phyloP scores from a whole-genome alignment of 2,329 filamentous ascomycete species.

The Boeremia lycopersici region DNA sequence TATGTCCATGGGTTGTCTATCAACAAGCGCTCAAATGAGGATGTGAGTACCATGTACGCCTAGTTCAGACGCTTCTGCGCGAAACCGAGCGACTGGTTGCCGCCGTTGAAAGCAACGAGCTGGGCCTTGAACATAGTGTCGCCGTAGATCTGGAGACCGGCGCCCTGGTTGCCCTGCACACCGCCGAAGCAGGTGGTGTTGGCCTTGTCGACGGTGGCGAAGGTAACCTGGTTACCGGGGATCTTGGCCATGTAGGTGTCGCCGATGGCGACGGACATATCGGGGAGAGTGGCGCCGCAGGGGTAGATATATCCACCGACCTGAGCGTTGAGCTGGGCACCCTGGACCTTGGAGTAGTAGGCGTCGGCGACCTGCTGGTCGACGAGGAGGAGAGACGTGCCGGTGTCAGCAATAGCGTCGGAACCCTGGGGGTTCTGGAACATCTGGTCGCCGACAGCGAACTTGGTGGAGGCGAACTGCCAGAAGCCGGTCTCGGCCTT shows the following conservation, averaged over 20 bases:
- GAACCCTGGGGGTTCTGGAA: slow-evolving; percentile 59
- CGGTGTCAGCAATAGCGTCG: slow-evolving; percentile 58
- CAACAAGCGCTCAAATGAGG: slow-evolving; percentile 7
- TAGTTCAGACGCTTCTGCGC: slow-evolving; percentile 43
- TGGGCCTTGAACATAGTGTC: slow-evolving; percentile 66
- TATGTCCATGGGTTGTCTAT: slow-evolving; percentile 8
- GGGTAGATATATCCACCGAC: slow-evolving; percentile 54
- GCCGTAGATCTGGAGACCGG: slow-evolving; percentile 66
- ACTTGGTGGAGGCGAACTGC: slow-evolving; percentile 66
- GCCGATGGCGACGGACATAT: slow-evolving; percentile 62
- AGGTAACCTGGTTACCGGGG: slow-evolving; percentile 54
- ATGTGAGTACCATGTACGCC: not conserved
- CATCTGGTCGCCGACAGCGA: slow-evolving; percentile 61
- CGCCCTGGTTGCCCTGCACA: slow-evolving; percentile 63
- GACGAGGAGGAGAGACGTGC: slow-evolving; percentile 68
- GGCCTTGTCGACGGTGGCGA: slow-evolving; percentile 45
- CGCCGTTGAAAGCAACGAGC: slow-evolving; percentile 65
- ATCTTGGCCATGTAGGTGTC: slow-evolving; percentile 63
- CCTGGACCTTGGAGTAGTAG: slow-evolving; percentile 52
- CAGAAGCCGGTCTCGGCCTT: slow-evolving; percentile 71
- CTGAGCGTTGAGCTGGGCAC: slow-evolving; percentile 43
- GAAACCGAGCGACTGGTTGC: slow-evolving; percentile 60
- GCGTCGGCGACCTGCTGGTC: slow-evolving; percentile 58
- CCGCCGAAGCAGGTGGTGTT: slow-evolving; percentile 69
- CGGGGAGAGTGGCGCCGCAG: slow-evolving; percentile 50